These are phyloP conservation scores for Saccharomycopsis schoenii DNA, from an alignment of 805 yeast genomes.

Conservation along the genomic window DNA sequence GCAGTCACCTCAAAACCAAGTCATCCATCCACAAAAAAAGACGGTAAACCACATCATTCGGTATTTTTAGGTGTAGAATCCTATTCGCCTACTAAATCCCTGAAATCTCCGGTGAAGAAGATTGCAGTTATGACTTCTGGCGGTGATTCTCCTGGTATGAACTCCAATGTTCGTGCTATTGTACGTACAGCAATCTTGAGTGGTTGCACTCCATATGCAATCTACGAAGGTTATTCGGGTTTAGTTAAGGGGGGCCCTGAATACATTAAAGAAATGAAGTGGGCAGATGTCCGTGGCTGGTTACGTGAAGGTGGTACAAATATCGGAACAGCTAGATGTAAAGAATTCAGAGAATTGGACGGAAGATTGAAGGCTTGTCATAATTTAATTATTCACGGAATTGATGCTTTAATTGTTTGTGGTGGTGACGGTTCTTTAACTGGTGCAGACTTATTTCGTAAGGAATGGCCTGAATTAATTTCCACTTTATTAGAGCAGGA, in stretches of 20 bases:
- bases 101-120: conserved; percentile 28
- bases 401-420: conserved; percentile 69
- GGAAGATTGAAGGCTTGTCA: conserved; percentile 58
- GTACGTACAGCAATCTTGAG: conserved; percentile 56
- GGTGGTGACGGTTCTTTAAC: conserved; percentile 82
- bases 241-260: conserved; percentile 52
- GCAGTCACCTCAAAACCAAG: background rate
- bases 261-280: conserved; percentile 47
- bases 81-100: background rate
- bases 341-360: conserved; percentile 52
- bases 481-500: conserved; percentile 41
- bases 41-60: no score
- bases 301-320: conserved; percentile 64
- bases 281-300: conserved; percentile 71
- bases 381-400: conserved; percentile 60
- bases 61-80: background rate
- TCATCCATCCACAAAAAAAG: no score
- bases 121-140: conserved; percentile 77
- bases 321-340: conserved; percentile 71
- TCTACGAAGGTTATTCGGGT: conserved; percentile 70
- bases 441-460: conserved; percentile 69
- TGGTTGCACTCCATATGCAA: conserved; percentile 58
- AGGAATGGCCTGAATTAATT: conserved; percentile 68
- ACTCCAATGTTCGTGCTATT: conserved; percentile 65
- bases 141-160: conserved; percentile 80